Evolutionary conservation across 164 flowering plant genomes (phyloP).

Genomic region (Paratinospora sagittata): DNA sequence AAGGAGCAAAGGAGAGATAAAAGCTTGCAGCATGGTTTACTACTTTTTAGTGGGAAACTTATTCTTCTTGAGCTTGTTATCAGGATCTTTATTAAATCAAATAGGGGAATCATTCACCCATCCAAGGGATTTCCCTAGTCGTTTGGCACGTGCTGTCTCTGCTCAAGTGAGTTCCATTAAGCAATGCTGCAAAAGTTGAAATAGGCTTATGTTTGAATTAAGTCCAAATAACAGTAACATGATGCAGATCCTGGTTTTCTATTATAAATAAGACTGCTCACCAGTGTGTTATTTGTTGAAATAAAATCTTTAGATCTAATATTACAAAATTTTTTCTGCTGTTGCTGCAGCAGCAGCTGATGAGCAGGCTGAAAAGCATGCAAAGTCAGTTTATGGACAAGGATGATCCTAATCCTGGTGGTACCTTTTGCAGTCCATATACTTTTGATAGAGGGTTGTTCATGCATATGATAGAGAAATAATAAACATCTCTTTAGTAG

Average conservation of each 20-base stretch:
- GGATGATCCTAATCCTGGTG: not conserved
- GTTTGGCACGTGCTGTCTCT: constrained; percentile 79
- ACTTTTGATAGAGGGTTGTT: not conserved
- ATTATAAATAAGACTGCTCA: not conserved
- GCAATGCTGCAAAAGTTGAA: not conserved
- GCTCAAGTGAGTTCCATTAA: constrained; percentile 53
- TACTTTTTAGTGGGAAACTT: constrained; percentile 89
- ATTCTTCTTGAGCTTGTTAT: constrained; percentile 76
- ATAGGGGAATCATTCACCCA: constrained; percentile 71
- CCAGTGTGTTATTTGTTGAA: not conserved
- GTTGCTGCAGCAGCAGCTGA: not conserved
- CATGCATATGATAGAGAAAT: not conserved
- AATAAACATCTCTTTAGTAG: not conserved
- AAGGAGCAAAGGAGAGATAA: constrained; percentile 67
- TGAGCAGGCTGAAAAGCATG: not conserved
- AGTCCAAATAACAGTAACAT: no score
- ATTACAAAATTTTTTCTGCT: not conserved
- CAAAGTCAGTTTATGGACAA: not conserved
- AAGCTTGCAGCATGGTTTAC: constrained; percentile 85
- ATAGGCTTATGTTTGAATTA: no score
- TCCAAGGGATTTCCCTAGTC: constrained; percentile 65
- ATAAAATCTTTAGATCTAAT: not conserved
- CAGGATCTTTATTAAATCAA: constrained; percentile 80
- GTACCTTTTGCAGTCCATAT: not conserved
- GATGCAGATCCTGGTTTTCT: no score